Conservation (phyloP, 495 filamentous ascomycete species). For the Penicillium canariense region DNA sequence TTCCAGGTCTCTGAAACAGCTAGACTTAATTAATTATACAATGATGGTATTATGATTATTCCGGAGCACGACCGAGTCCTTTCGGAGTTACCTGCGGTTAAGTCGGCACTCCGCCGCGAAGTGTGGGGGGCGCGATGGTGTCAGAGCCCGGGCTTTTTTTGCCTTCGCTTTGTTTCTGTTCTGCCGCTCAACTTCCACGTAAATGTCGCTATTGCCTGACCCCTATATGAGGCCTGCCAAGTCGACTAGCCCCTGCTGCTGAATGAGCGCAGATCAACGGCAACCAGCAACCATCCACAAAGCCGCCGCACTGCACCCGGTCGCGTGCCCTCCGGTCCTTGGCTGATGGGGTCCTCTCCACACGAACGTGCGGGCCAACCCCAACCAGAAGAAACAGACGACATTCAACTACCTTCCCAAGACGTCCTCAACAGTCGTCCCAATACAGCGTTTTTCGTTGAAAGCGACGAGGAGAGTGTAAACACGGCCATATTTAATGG, state of each 20-base stretch:
- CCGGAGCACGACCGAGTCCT: background rate
- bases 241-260: background rate
- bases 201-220: background rate
- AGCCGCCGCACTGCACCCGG: background rate
- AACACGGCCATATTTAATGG: constrained; percentile 1
- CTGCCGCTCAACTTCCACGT: background rate
- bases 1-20: too few relatives aligned
- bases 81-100: constrained; percentile 10
- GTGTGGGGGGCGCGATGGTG: constrained; percentile 12
- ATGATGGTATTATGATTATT: too few relatives aligned
- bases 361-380: constrained; percentile 4
- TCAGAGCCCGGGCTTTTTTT: constrained; percentile 10
- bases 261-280: background rate
- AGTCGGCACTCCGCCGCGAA: constrained; percentile 14
- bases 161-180: constrained; percentile 2
- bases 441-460: background rate
- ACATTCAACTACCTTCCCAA: constrained; percentile 1
- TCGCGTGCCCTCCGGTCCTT: constrained; percentile 2
- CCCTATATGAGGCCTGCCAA: background rate
- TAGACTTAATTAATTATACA: too few relatives aligned
- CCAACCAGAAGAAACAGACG: background rate
- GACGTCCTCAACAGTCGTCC: background rate
- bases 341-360: constrained; percentile 10
- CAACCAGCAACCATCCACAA: background rate
- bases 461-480: constrained; percentile 1